These are phyloP conservation scores for Starmerella bombicola DNA, from an alignment of 805 yeast genomes.

Conservation along the genomic window DNA sequence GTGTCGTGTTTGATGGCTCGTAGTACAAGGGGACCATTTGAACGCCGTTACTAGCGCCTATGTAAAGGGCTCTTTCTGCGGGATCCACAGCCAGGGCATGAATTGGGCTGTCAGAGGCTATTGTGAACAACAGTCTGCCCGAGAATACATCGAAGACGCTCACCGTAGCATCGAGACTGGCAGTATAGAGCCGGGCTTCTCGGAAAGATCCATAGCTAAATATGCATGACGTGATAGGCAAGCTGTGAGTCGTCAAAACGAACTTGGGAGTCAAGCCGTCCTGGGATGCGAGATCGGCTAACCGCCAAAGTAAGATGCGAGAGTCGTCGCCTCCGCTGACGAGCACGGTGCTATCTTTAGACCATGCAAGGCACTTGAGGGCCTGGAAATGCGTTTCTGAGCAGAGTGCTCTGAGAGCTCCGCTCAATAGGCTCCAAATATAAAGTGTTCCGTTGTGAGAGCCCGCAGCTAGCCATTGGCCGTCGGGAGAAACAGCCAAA, in stretches of 20 bases:
- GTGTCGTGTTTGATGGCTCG: constrained; percentile 29
- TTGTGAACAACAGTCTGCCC: constrained; percentile 47
- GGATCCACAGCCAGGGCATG: constrained; percentile 58
- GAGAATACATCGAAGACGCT: constrained; percentile 50
- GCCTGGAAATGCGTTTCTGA: constrained; percentile 72
- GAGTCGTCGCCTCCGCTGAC: constrained; percentile 75
- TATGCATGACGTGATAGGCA: constrained; percentile 40
- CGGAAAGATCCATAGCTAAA: constrained; percentile 41
- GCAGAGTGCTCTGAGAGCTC: constrained; percentile 54
- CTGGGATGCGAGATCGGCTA: constrained; percentile 42
- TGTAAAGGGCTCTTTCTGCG: constrained; percentile 60
- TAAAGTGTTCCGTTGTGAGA: constrained; percentile 63
- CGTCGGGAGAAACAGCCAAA: constrained; percentile 36
- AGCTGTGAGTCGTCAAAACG: constrained; percentile 30
- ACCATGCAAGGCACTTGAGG: constrained; percentile 46
- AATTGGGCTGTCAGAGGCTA: constrained; percentile 51
- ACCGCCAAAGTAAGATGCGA: constrained; percentile 61
- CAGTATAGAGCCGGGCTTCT: constrained; percentile 55
- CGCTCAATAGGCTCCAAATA: constrained; percentile 76
- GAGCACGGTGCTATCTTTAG: constrained; percentile 51
- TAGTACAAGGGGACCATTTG: constrained; percentile 41
- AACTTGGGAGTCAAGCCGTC: constrained; percentile 27
- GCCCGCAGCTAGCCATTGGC: constrained; percentile 50
- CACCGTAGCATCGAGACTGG: constrained; percentile 62
- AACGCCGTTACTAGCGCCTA: constrained; percentile 57